Conservation (phyloP, 139 green algal species). For the Chlamydomonas eustigma region DNA sequence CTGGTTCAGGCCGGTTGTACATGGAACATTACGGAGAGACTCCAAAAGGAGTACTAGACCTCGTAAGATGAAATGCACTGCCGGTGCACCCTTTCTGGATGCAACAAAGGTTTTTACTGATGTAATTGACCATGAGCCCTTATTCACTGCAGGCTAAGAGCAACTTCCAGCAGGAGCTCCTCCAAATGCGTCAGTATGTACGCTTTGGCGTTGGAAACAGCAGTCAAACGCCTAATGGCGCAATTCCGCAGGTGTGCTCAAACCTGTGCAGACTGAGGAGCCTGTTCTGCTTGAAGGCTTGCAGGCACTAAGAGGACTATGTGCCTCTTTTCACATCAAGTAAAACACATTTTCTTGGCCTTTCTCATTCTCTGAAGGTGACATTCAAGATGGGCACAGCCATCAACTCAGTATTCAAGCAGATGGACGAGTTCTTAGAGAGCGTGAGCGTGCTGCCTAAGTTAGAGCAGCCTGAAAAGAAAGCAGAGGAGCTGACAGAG, state of each 20-base stretch:
- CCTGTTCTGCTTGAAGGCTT: no score
- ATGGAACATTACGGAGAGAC: slow-evolving; percentile 74
- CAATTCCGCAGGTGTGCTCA: no score
- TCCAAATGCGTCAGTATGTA: neutral
- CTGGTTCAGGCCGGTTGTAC: slow-evolving; percentile 73
- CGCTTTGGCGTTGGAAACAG: neutral
- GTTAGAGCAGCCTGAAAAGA: neutral
- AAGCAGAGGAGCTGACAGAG: neutral
- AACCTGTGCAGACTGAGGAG: no score
- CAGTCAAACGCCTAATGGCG: neutral
- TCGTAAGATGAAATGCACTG: slow-evolving; percentile 44
- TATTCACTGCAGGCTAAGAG: neutral
- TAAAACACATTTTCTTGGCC: no score
- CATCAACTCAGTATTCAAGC: no score
- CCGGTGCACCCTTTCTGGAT: neutral
- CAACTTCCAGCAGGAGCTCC: slow-evolving; percentile 7
- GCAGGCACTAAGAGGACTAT: no score
- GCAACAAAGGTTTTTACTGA: neutral
- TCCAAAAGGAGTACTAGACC: slow-evolving; percentile 51
- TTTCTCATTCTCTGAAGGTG: no score
- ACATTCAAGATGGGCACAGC: no score
- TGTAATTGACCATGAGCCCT: neutral
- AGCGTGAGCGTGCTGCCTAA: neutral
- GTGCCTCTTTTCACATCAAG: no score
- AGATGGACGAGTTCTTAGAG: no score